Percentiles rank a stretch among this genome's conserved stretches.
These are phyloP conservation scores for Capillidium heterosporum DNA, from an alignment of 371 early-diverging fungal species.

Conservation along the genomic window DNA sequence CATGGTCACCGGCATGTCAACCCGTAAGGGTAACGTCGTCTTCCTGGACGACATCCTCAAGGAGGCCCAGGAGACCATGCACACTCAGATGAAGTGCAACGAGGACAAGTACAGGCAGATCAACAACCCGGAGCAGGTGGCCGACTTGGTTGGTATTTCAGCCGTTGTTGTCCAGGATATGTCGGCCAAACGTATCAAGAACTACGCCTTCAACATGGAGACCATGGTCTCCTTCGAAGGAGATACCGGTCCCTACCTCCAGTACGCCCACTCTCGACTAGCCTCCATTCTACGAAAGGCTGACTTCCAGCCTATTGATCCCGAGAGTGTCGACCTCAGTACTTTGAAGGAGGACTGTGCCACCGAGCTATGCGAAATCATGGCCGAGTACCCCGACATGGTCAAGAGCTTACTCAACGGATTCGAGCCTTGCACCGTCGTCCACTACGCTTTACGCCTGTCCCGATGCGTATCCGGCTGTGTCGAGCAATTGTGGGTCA, in stretches of 20 bases:
- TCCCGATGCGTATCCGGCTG: conserved; percentile 68
- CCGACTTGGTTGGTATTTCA: conserved; percentile 68
- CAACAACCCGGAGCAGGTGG: conserved; percentile 59
- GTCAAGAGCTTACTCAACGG: conserved; percentile 36
- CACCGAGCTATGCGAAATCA: conserved; percentile 48
- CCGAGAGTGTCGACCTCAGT: conserved; percentile 31
- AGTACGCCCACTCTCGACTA: conserved; percentile 93
- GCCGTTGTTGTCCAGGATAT: conserved; percentile 96
- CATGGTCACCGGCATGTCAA: conserved; percentile 95
- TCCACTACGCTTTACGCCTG: conserved; percentile 82
- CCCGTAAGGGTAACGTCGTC: conserved; percentile 94
- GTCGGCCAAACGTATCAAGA: conserved; percentile 86
- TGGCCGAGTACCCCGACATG: conserved; percentile 86
- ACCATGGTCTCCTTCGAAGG: conserved; percentile 96
- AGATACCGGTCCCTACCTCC: conserved; percentile 98
- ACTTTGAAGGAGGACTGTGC: conserved; percentile 57
- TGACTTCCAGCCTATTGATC: conserved; percentile 25
- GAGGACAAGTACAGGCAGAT: conserved; percentile 71
- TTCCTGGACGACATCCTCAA: conserved; percentile 96
- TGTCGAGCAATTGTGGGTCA: conserved; percentile 70
- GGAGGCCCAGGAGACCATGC: conserved; percentile 80
- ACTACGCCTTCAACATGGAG: conserved; percentile 93
- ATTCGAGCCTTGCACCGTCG: conserved; percentile 87
- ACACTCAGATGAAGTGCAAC: conserved; percentile 83
- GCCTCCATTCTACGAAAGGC: conserved; percentile 84